These are phyloP conservation scores for Ambrosiella beaveri DNA, from an alignment of 2,329 filamentous ascomycete genomes.

Conservation along the genomic window DNA sequence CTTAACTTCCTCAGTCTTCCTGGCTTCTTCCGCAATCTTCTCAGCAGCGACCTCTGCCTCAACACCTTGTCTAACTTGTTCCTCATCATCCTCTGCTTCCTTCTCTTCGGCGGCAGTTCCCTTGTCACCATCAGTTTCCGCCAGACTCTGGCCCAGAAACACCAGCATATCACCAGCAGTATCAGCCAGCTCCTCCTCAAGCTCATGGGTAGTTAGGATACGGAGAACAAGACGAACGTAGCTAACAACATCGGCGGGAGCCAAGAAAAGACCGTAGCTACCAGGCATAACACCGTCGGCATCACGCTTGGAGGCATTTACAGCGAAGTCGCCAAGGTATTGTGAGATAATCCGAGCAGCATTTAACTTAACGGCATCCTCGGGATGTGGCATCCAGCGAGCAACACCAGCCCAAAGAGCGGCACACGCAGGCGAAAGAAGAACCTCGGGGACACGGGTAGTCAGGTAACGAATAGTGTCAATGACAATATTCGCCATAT, in stretches of 20 bases:
- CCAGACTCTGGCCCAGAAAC: slow-evolving; percentile 51
- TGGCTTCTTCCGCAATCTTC: slow-evolving; percentile 18
- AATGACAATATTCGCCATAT: slow-evolving; percentile 58
- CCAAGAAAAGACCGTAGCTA: slow-evolving; percentile 52
- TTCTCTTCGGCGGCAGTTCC: slow-evolving; percentile 33
- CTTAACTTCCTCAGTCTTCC: slow-evolving; percentile 16
- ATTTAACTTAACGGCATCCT: slow-evolving; percentile 58
- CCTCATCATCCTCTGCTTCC: slow-evolving; percentile 15
- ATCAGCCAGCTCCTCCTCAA: slow-evolving; percentile 58
- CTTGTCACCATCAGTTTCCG: slow-evolving; percentile 17
- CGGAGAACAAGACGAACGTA: slow-evolving; percentile 33
- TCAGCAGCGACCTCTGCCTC: slow-evolving; percentile 17
- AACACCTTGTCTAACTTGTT: slow-evolving; percentile 17
- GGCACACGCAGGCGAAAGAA: slow-evolving; percentile 42
- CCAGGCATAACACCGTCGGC: slow-evolving; percentile 44
- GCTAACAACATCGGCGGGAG: slow-evolving; percentile 44
- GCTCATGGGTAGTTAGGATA: slow-evolving; percentile 40
- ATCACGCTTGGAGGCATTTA: slow-evolving; percentile 16
- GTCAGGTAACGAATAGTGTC: slow-evolving; percentile 51
- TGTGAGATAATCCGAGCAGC: slow-evolving; percentile 55
- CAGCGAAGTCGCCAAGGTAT: slow-evolving; percentile 68
- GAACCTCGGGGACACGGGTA: slow-evolving; percentile 43
- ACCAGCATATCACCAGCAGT: slow-evolving; percentile 68
- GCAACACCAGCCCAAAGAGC: slow-evolving; percentile 56
- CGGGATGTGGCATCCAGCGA: slow-evolving; percentile 51